phyloP scores from a whole-genome alignment of 2,329 filamentous ascomycete genomes.

The Pseudogymnoascus sp. region DNA sequence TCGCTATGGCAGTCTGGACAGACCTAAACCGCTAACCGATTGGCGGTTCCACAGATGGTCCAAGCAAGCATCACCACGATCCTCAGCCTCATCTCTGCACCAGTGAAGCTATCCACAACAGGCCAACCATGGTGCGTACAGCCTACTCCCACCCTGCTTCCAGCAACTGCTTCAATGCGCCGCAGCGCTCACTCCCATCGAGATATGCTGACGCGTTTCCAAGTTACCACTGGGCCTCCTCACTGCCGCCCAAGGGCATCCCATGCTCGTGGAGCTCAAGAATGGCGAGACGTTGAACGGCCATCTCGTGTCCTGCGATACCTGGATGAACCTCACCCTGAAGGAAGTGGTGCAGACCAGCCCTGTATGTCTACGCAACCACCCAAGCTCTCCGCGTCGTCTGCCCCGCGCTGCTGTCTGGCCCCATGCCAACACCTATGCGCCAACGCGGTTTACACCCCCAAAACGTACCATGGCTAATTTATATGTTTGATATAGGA shows the following conservation, averaged over 20 bases:
- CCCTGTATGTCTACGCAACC: slow-evolving; percentile 44
- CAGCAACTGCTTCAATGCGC: background rate
- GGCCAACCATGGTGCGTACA: slow-evolving; percentile 6
- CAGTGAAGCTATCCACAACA: slow-evolving; percentile 6
- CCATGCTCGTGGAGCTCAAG: slow-evolving; percentile 96
- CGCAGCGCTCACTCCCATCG: background rate
- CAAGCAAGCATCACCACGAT: slow-evolving; percentile 4
- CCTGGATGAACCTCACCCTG: slow-evolving; percentile 98
- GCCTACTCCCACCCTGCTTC: background rate
- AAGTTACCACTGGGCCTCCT: slow-evolving; percentile 73
- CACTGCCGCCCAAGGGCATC: slow-evolving; percentile 92
- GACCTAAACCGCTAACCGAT: background rate
- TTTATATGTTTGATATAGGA: slow-evolving; percentile 45
- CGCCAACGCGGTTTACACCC: background rate
- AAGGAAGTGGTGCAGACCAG: slow-evolving; percentile 97
- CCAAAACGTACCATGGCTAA: background rate
- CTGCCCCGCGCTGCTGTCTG: background rate
- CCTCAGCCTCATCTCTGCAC: background rate
- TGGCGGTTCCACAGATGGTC: background rate
- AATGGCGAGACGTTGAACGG: slow-evolving; percentile 97
- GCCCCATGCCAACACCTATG: background rate
- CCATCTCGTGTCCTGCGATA: slow-evolving; percentile 92
- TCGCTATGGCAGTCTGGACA: background rate
- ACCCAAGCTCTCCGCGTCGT: too few species aligned
- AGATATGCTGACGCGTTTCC: background rate